phyloP scores from a whole-genome alignment of 2,329 filamentous ascomycete species.

The Colletotrichum sp. region DNA sequence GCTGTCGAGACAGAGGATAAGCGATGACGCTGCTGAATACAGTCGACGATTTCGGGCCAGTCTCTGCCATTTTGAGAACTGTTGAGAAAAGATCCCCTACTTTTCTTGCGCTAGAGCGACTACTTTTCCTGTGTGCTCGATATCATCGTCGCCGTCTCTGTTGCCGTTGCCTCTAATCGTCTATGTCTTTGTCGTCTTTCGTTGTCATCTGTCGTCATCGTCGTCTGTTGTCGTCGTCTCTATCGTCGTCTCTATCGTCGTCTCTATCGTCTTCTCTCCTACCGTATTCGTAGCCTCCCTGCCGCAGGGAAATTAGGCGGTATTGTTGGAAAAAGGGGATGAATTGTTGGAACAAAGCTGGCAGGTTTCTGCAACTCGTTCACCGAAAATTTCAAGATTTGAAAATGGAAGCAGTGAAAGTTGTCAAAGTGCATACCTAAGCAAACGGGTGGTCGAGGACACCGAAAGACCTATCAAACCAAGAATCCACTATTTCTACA shows the following conservation, averaged over 20 bases:
- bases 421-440: background rate
- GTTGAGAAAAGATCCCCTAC: too few relatives aligned
- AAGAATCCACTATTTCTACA: background rate
- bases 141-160: background rate
- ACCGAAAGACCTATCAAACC: background rate
- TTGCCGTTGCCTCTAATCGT: background rate
- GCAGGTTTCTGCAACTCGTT: background rate
- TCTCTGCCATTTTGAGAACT: background rate
- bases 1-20: background rate
- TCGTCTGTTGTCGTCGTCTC: too few relatives aligned
- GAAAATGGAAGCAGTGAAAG: background rate
- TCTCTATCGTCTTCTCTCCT: background rate
- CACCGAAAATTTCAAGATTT: background rate
- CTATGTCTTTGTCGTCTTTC: background rate
- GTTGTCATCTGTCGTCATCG: background rate
- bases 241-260: too few relatives aligned
- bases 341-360: fast-evolving
- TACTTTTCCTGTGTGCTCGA: fast-evolving
- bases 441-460: background rate
- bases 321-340: background rate
- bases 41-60: background rate
- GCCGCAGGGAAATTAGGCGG: too few relatives aligned
- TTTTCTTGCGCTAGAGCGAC: background rate
- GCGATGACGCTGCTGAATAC: background rate
- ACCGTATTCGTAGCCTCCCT: background rate